phyloP scores from a whole-genome alignment of 495 filamentous ascomycete species.

The Massariosphaeria phaeospora region DNA sequence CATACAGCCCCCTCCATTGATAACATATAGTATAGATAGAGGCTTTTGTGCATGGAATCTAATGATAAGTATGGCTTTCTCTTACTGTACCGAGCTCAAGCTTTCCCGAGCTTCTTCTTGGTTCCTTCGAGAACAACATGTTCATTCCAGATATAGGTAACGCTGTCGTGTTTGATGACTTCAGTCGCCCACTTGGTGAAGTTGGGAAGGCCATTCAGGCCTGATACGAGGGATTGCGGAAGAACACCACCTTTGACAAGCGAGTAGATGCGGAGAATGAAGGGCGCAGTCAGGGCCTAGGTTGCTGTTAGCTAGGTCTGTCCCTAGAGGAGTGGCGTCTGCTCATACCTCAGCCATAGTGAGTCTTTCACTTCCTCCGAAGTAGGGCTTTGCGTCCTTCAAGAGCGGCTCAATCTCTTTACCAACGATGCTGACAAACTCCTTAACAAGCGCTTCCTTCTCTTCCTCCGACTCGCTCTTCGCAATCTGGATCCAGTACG shows the following conservation, averaged over 20 bases:
- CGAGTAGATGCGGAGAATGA: slow-evolving; percentile 55
- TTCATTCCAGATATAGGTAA: slow-evolving; percentile 60
- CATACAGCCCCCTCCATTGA: no score
- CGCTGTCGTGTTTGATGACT: slow-evolving; percentile 59
- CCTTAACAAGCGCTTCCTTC: slow-evolving; percentile 42
- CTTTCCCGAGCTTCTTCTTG: slow-evolving; percentile 34
- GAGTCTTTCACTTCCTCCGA: slow-evolving; percentile 68
- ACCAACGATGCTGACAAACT: slow-evolving; percentile 51
- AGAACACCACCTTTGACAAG: slow-evolving; percentile 52
- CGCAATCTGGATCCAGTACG: slow-evolving; percentile 45
- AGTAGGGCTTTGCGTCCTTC: slow-evolving; percentile 64
- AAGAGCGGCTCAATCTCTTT: slow-evolving; percentile 76
- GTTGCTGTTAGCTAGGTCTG: not conserved
- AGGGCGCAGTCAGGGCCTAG: slow-evolving; percentile 62
- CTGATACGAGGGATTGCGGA: slow-evolving; percentile 43
- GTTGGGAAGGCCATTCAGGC: slow-evolving; percentile 54
- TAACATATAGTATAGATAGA: no score
- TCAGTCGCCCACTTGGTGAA: slow-evolving; percentile 65
- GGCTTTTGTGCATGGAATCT: no score
- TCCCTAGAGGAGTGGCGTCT: not conserved
- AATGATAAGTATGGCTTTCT: no score
- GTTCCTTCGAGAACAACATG: slow-evolving; percentile 31
- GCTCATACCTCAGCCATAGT: slow-evolving; percentile 70
- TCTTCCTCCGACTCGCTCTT: slow-evolving; percentile 40
- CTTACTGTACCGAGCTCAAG: slow-evolving; percentile 36